Evolutionary conservation across 225 moss, liverwort and hornwort genomes (phyloP).

Genomic region (Physcomitrium patens): DNA sequence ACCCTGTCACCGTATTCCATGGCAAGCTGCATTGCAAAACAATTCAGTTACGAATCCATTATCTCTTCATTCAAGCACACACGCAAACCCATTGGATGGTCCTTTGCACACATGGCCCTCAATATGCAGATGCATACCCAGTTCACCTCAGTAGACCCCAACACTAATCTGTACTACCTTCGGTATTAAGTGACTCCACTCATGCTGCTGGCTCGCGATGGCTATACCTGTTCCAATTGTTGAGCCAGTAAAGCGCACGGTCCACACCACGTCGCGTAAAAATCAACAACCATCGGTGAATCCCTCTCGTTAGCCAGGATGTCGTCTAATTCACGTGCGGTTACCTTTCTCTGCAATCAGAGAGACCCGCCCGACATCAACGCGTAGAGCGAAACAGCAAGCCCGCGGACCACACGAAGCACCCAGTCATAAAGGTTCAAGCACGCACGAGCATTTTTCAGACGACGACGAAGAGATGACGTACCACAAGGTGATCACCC

Average conservation of each 20-base stretch:
- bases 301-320: constrained; percentile 81
- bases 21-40: constrained; percentile 67
- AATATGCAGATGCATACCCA: too few relatives aligned
- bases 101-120: too few relatives aligned
- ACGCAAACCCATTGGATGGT: neutral
- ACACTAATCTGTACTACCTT: neutral
- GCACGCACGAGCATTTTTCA: neutral
- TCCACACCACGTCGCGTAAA: constrained; percentile 99
- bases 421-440: neutral
- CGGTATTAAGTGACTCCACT: constrained; percentile 4
- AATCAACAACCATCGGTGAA: constrained; percentile 94
- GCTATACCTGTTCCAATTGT: constrained; percentile 80
- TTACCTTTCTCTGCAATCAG: constrained; percentile 83
- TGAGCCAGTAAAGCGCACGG: constrained; percentile 96
- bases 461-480: constrained; percentile 17
- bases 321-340: constrained; percentile 85
- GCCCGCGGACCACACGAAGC: constrained; percentile 3
- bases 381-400: constrained; percentile 5
- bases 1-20: constrained; percentile 82
- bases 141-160: too few relatives aligned
- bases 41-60: too few relatives aligned
- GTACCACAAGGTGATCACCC: constrained; percentile 59
- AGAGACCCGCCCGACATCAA: constrained; percentile 20
- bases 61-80: too few relatives aligned
- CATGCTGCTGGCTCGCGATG: neutral